Base-by-base conservation (phyloP, 108 stramenopile species). In the Licmophora abbreviata region DNA sequence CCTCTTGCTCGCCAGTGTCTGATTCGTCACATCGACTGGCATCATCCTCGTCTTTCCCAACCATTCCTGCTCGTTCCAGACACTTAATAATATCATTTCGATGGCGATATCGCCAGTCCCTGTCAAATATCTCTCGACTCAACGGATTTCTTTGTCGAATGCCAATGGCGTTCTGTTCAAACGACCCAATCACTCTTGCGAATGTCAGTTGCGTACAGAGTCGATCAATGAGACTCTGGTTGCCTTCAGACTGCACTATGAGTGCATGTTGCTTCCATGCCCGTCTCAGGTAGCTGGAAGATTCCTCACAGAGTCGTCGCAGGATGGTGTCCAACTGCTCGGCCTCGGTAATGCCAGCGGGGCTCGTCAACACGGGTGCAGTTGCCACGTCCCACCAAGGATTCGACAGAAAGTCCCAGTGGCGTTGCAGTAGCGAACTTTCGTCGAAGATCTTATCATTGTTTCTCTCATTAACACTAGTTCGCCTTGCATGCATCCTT, bases 361-460 rank as follows among this genome's bases (percentile, higher is more conserved):
- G 51, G 28, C 66, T 43, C 10, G 38, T 31, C 11, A 32, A 10
- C 7, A 51, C 28, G 27, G 59, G 51, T 14, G 51, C 14, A 11
- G 71, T 54, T 43, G 53, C 69, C 0, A 81, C 75, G 1, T 76
- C 69, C 79, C 75, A 76, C 79, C 79, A 81, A 9, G 75, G 63
- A 10, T 63, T 63, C 72, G 77, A 62, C 11, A 32, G 49, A 47
- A 81, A 81, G 58, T 81, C 75, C 4, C 44, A 34, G 23, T 66
- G 73, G 23, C 37, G 30, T 9, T 42, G 24, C 30, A 51, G 0
- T 47, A 69, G 37, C 51, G n/a, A n/a, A n/a, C n/a, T n/a, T n/a
- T n/a, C n/a, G n/a, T n/a, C n/a, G n/a, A n/a, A n/a, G n/a, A n/a
- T n/a, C n/a, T n/a, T n/a, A n/a, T n/a, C n/a, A n/a, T n/a, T n/a